phyloP scores from a whole-genome alignment of 352 stramenopile species.

The Phytophthora idaei region DNA sequence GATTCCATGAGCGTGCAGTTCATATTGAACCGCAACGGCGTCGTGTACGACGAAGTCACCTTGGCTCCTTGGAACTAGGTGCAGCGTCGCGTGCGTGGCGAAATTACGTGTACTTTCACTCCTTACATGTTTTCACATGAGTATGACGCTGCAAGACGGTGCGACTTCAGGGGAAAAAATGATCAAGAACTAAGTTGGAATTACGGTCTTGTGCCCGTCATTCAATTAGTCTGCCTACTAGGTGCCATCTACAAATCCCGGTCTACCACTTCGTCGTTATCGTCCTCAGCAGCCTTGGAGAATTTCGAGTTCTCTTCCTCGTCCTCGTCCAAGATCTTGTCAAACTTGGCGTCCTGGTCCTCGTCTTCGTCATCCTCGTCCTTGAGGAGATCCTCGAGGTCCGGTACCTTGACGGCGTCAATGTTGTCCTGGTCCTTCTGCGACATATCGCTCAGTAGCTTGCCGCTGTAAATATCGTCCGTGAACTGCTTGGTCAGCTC shows the following conservation, averaged over 20 bases:
- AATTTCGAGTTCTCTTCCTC: constrained; percentile 56
- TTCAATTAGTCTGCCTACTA: constrained; percentile 32
- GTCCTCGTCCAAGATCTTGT: constrained; percentile 82
- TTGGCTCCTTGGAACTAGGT: constrained; percentile 59
- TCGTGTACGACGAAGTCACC: constrained; percentile 80
- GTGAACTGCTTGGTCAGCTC: constrained; percentile 98
- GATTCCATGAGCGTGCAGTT: constrained; percentile 78
- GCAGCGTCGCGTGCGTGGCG: neutral
- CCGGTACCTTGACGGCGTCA: constrained; percentile 93
- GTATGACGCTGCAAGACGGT: neutral
- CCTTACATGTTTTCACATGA: neutral
- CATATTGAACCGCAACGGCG: constrained; percentile 79
- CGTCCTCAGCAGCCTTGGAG: constrained; percentile 37
- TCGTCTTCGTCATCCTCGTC: constrained; percentile 86
- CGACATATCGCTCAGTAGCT: constrained; percentile 97
- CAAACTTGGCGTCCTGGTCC: constrained; percentile 74
- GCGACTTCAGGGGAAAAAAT: constrained; percentile 1
- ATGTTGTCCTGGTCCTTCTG: constrained; percentile 98
- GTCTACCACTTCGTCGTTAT: constrained; percentile 52
- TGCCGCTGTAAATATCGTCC: constrained; percentile 99
- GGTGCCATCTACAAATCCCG: constrained; percentile 66
- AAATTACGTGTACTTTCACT: constrained; percentile 14
- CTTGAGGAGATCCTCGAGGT: constrained; percentile 86
- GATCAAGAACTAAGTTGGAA: constrained; percentile 37
- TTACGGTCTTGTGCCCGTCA: constrained; percentile 22